phyloP scores from a whole-genome alignment of 495 filamentous ascomycete genomes.

The Talaromyces adpressus region DNA sequence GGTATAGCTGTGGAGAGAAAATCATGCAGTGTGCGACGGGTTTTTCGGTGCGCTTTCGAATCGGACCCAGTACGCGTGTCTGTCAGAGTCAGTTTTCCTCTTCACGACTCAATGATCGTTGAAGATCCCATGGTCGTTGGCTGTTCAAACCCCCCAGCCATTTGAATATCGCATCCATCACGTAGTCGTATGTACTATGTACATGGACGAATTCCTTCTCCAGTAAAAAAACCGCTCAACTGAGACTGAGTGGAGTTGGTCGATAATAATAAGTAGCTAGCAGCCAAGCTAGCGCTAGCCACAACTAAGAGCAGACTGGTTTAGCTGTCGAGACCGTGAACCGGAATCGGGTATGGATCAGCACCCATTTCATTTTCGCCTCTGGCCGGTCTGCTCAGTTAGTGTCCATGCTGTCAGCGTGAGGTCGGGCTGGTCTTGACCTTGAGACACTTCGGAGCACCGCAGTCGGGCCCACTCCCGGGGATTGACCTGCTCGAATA shows the following conservation, averaged over 20 bases:
- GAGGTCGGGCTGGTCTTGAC: neutral
- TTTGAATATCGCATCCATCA: neutral
- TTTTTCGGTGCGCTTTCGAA: slow-evolving; percentile 4
- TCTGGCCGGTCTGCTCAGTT: neutral
- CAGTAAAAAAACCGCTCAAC: neutral
- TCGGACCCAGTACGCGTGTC: neutral
- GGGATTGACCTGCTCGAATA: neutral
- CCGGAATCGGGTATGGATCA: neutral
- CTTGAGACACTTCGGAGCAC: neutral
- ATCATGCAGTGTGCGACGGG: neutral
- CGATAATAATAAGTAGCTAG: neutral
- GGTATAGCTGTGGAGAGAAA: neutral
- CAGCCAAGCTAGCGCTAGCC: neutral
- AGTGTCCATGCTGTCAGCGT: neutral
- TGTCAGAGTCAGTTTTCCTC: neutral
- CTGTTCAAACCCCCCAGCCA: neutral
- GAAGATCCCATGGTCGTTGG: neutral
- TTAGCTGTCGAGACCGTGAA: neutral
- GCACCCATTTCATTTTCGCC: neutral
- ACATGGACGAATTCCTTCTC: neutral
- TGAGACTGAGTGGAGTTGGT: neutral
- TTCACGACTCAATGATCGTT: neutral
- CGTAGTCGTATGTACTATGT: neutral
- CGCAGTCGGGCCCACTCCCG: neutral
- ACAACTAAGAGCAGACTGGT: neutral